phyloP scores from a whole-genome alignment of 148 eudicot species.

The Chenopodium berlandieri region DNA sequence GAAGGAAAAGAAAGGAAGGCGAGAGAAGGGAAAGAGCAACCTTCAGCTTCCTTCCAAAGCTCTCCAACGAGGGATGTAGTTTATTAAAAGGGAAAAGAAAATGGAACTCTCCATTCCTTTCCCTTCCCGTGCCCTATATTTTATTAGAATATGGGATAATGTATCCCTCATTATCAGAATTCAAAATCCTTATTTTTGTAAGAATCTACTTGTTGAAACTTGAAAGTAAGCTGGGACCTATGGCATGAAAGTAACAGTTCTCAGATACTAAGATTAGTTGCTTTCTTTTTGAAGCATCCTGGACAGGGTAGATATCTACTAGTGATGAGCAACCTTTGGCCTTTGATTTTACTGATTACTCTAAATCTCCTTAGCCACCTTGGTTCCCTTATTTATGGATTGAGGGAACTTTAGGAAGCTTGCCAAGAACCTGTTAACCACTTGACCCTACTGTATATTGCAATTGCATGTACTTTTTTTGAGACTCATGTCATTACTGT shows the following conservation, averaged over 20 bases:
- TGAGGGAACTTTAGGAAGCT: neutral
- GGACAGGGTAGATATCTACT: neutral
- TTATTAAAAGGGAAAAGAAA: no score
- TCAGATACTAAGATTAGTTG: neutral
- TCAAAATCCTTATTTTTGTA: neutral
- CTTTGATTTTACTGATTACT: neutral
- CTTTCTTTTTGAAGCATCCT: neutral
- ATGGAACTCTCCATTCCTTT: no score
- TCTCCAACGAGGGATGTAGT: no score
- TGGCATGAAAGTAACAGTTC: neutral
- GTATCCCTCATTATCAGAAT: no score
- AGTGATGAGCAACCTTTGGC: neutral
- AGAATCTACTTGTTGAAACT: neutral
- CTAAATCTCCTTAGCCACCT: neutral
- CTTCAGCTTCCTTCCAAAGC: no score
- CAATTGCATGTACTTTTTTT: neutral
- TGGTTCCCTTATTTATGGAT: neutral
- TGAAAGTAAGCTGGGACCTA: neutral
- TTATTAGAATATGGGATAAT: no score
- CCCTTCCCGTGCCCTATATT: no score
- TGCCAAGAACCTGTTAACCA: neutral
- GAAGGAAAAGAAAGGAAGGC: no score
- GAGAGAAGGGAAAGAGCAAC: no score
- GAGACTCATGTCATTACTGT: neutral
- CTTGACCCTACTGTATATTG: neutral